Base-by-base conservation (phyloP, 164 flowering plant species). In the Amborella trichopoda region DNA sequence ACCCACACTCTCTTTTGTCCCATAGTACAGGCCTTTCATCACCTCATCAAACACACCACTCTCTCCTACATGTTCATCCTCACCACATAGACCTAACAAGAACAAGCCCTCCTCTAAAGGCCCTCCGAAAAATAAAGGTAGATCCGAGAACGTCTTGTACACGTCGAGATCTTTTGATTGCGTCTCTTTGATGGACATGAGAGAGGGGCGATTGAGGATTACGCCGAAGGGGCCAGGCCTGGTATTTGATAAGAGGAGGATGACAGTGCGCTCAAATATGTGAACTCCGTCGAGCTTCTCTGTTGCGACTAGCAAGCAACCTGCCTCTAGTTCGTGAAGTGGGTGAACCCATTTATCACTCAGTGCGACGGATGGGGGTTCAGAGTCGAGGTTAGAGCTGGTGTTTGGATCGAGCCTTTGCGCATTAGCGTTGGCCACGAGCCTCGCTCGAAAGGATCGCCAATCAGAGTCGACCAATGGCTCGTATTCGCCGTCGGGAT, bases 281-380 rank as follows among this genome's bases (percentile, higher is more conserved):
- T 91, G 90, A 54, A 78, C 95, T 20, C 99, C 99, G 28, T 91
- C 89, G 1, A 91, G 95, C 76, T 78, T 84, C 30, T 87, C 79
- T 0, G 94, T 82, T 6, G 99, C 96, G 0, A 91, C 70, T 4
- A 91, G 79, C 3, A 91, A 40, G 72, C 96, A 84, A 4, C 96
- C 99, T 45, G 59, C 69, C 45, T 91, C 99, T 0, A 91, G 99
- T 58, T 77, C 83, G 39, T 74, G 78, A 34, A 91, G 66, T 5
- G 45, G 41, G 56, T 91, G 99, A 14, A 72, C 91, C 96, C 96
- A 87, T 47, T 70, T 76, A 30, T 73, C 66, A 0, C 75, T 74
- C 3, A 75, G 50, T 1, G 43, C 20, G 38, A 61, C 42, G 8
- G 32, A 47, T 27, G 64, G 57, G 5, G 62, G 66, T 23, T 76